Evolutionary conservation across 305 asterid genomes (phyloP).

Genomic region (Vinca major): DNA sequence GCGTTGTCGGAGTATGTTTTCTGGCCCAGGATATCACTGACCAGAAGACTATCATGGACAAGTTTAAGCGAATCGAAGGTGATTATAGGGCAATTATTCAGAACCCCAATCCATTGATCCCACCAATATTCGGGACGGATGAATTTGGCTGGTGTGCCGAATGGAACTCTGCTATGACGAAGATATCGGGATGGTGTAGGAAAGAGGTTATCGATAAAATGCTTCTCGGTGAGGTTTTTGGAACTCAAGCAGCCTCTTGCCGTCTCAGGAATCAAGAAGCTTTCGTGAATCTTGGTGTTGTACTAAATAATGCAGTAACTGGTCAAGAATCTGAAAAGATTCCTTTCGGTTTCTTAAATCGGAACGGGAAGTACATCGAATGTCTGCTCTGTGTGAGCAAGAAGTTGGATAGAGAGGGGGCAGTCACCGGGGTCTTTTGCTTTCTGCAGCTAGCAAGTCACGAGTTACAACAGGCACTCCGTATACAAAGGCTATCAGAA

Average conservation of each 20-base stretch:
- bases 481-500: slow-evolving; percentile 65
- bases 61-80: slow-evolving; percentile 91
- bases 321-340: slow-evolving; percentile 63
- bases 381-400: slow-evolving; percentile 74
- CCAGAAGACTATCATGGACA: slow-evolving; percentile 82
- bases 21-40: slow-evolving; percentile 84
- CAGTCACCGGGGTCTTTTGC: slow-evolving; percentile 74
- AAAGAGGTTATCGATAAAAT: slow-evolving; percentile 78
- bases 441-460: slow-evolving; percentile 89
- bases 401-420: slow-evolving; percentile 55
- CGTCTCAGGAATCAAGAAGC: slow-evolving; percentile 73
- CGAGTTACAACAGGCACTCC: slow-evolving; percentile 88
- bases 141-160: slow-evolving; percentile 98
- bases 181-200: slow-evolving; percentile 66
- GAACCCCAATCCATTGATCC: slow-evolving; percentile 81
- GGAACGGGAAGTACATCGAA: slow-evolving; percentile 54
- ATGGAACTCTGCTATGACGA: slow-evolving; percentile 91
- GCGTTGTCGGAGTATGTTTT: slow-evolving; percentile 78
- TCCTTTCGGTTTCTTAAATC: slow-evolving; percentile 57
- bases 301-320: slow-evolving; percentile 61
- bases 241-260: slow-evolving; percentile 48
- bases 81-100: slow-evolving; percentile 80
- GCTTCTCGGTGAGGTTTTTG: slow-evolving; percentile 91
- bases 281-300: slow-evolving; percentile 65
- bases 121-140: slow-evolving; percentile 91